Conservation (phyloP, 164 flowering plant genomes). For the Kalanchoe fedtschenkoi region DNA sequence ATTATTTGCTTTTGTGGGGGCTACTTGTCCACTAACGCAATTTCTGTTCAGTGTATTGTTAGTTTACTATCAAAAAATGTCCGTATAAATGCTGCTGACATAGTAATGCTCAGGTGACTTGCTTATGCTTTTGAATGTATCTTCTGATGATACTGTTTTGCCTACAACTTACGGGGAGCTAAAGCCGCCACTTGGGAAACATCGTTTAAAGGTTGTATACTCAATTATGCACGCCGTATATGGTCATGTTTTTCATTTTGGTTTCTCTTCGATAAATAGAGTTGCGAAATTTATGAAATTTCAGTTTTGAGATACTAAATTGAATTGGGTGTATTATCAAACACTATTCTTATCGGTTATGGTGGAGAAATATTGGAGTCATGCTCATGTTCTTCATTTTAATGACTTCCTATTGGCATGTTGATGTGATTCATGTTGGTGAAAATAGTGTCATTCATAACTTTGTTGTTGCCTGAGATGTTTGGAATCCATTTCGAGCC, state of each 20-base stretch:
- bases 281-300: neutral
- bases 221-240: neutral
- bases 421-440: neutral
- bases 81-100: neutral
- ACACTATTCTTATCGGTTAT: neutral
- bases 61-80: neutral
- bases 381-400: neutral
- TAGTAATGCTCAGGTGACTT: conserved; percentile 46
- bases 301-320: neutral
- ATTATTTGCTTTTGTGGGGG: neutral
- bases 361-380: neutral
- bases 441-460: neutral
- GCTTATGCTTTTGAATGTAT: conserved; percentile 63
- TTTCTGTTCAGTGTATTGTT: neutral
- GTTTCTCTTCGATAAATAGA: neutral
- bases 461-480: neutral
- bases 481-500: neutral
- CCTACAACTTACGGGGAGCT: conserved; percentile 89
- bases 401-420: neutral
- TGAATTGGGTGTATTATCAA: neutral
- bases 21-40: neutral
- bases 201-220: conserved; percentile 69
- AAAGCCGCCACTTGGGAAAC: conserved; percentile 89
- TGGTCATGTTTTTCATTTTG: neutral
- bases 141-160: conserved; percentile 61